phyloP scores from a whole-genome alignment of 228 moss, liverwort and hornwort genomes.

The Sphagnum magellanicum region DNA sequence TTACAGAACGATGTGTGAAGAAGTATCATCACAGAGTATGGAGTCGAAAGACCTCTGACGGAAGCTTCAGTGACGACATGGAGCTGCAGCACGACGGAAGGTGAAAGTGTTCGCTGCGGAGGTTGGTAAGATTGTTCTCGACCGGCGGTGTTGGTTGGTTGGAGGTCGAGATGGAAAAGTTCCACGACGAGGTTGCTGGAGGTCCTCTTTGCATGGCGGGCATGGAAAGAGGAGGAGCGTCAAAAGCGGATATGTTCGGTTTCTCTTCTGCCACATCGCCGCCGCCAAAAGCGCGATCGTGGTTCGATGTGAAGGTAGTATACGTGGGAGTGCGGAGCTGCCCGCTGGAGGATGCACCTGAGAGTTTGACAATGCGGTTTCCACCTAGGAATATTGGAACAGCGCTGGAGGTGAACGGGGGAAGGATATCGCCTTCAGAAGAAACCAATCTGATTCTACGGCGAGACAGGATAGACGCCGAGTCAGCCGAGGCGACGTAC shows the following conservation, averaged over 20 bases:
- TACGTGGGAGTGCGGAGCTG: slow-evolving; percentile 52
- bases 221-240: neutral
- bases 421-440: slow-evolving; percentile 57
- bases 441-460: slow-evolving; percentile 30
- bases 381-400: slow-evolving; percentile 43
- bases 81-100: too few relatives aligned
- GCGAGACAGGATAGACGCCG: slow-evolving; percentile 53
- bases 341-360: slow-evolving; percentile 35
- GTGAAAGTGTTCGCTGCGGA: too few relatives aligned
- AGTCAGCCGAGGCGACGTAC: slow-evolving; percentile 51
- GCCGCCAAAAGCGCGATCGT: slow-evolving; percentile 6
- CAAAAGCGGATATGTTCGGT: slow-evolving; percentile 6
- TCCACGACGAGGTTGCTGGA: slow-evolving; percentile 27
- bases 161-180: slow-evolving; percentile 41
- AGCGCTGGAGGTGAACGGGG: slow-evolving; percentile 61
- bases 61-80: too few relatives aligned
- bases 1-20: too few relatives aligned
- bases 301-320: slow-evolving; percentile 51
- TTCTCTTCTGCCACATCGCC: slow-evolving; percentile 11
- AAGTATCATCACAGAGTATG: too few relatives aligned
- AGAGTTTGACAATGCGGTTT: slow-evolving; percentile 46
- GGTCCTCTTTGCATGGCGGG: slow-evolving; percentile 13
- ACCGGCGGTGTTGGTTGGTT: too few relatives aligned
- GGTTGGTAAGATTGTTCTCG: too few relatives aligned
- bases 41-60: too few relatives aligned